Evolutionary conservation across 257 asterid genomes (phyloP).

Genomic region (Linderniella brevidens): DNA sequence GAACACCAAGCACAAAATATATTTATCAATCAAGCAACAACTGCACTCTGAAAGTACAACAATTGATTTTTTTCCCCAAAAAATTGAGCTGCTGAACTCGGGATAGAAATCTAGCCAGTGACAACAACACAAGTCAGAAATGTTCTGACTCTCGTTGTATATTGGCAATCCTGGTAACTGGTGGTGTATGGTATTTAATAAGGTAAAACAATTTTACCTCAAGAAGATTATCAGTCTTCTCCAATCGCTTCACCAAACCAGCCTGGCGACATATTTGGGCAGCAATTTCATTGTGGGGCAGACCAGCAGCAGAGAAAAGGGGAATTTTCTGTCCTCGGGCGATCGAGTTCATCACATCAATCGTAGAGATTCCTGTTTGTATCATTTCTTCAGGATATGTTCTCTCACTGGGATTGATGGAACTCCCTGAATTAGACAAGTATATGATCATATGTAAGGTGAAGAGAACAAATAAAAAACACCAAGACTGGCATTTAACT

Average conservation of each 20-base stretch:
- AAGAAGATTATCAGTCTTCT: conserved; percentile 66
- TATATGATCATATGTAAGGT: background rate
- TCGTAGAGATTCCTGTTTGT: conserved; percentile 91
- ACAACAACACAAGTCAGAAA: too few relatives aligned
- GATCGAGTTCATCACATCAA: conserved; percentile 92
- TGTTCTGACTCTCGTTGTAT: too few relatives aligned
- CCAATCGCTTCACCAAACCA: conserved; percentile 92
- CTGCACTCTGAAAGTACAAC: too few relatives aligned
- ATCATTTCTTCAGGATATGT: conserved; percentile 95
- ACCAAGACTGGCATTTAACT: too few relatives aligned
- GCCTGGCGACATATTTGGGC: conserved; percentile 98
- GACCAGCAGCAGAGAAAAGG: conserved; percentile 94
- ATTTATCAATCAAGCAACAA: background rate
- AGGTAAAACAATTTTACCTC: too few relatives aligned
- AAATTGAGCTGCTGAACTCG: too few relatives aligned
- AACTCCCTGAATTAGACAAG: conserved; percentile 45
- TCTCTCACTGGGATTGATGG: conserved; percentile 94
- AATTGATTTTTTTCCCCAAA: too few relatives aligned
- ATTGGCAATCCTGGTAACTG: too few relatives aligned
- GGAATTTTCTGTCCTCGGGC: conserved; percentile 94
- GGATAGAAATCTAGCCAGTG: too few relatives aligned
- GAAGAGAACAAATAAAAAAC: background rate
- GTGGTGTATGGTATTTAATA: too few relatives aligned
- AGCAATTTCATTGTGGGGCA: conserved; percentile 93
- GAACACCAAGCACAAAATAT: too few relatives aligned